Evolutionary conservation across 352 stramenopile species (phyloP), one percentile per base, ranked within the genome.

Genomic region (Globisporangium sylvaticum): DNA sequence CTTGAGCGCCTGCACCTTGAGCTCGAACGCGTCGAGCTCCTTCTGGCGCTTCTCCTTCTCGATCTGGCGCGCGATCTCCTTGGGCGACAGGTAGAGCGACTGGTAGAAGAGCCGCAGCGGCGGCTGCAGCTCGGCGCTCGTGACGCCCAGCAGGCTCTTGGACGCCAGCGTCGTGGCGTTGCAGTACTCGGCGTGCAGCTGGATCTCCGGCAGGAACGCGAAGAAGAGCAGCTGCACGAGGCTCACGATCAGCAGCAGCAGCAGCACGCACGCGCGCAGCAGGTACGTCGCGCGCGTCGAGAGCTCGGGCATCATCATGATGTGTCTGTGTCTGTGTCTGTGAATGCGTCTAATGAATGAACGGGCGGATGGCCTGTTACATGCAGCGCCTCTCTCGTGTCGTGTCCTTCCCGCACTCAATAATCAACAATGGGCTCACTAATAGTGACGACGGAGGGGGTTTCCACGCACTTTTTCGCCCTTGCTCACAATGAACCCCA

Each of bases 141-240:
- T 91, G 53, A 66, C 65, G 48, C 62, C 55, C 44, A 83, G 50
- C 9, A 85, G 73, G 52, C 75, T 81, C 24, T 72, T 79, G 34
- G 74, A 75, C 18, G 79, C 73, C 42, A 89, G 64, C 48, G 79
- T 80, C 31, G 67, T 75, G 34, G 72, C 75, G 66, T 90, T 86
- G 72, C 86, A 94, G 61, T 79, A 85, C 71, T 87, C 73, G 27
- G 71, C 58, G 53, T 89, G 83, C 29, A 91, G 66, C 60, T 81
- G 60, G 31, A 94, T 79, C 52, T 92, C 79, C 0, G 86, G 86
- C 56, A 94, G 60, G 64, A 91, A 71, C 59, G 81, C 67, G 69
- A 94, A 94, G 79, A 94, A 92, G 7, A 70, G 57, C 15, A 94
- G 64, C 74, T 94, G 86, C 65, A 90, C 46, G 20, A 94, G 77